A percentile compares a stretch with the other conserved stretches of the same genome.
Evolutionary conservation across 768 basidiomycete genomes (phyloP).

Genomic region (Termitomyces sp.): DNA sequence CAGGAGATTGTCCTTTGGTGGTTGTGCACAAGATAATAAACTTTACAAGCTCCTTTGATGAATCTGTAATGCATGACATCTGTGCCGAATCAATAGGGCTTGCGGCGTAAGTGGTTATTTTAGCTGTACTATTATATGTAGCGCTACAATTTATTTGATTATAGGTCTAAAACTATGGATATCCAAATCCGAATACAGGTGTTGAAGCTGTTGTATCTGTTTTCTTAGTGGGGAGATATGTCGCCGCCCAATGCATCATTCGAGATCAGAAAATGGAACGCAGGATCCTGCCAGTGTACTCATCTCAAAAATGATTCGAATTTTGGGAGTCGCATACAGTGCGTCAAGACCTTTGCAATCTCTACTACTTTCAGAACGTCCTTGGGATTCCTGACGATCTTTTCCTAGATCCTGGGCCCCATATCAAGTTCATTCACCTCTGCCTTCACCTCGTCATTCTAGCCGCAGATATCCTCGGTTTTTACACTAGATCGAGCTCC

Average conservation of each 20-base stretch:
- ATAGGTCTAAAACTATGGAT: constrained; percentile 5
- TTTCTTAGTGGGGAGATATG: background rate
- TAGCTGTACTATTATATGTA: background rate
- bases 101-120: constrained; percentile 1
- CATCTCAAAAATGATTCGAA: constrained; percentile 1
- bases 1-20: constrained; percentile 1
- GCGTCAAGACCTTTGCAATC: background rate
- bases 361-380: too few species aligned
- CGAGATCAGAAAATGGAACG: too few species aligned
- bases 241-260: background rate
- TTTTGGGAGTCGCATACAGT: constrained; percentile 3
- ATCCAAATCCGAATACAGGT: background rate
- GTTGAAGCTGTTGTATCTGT: background rate
- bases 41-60: background rate
- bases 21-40: constrained; percentile 1
- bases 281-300: too few species aligned
- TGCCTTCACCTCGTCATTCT: constrained; percentile 5
- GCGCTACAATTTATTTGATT: background rate
- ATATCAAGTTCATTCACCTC: background rate
- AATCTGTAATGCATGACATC: constrained; percentile 7
- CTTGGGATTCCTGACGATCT: background rate
- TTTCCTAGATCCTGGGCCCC: background rate
- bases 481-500: constrained; percentile 9
- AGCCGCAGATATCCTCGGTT: constrained; percentile 10
- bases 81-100: constrained; percentile 9